Base-by-base conservation (phyloP, 352 stramenopile species). In the Globisporangium emineosum region DNA sequence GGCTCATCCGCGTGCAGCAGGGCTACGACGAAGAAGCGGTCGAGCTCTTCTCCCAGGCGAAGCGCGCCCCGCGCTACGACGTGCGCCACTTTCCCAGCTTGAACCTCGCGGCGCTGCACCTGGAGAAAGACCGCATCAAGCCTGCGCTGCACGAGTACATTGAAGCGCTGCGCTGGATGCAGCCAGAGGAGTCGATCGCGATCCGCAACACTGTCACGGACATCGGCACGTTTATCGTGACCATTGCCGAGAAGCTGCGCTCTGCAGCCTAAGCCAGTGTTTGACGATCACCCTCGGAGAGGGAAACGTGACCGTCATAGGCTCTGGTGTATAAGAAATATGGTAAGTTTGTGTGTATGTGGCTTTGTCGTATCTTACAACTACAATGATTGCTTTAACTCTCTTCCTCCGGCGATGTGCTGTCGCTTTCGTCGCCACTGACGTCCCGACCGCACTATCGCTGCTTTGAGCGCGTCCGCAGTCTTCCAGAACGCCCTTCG, bases 81-180 rank as follows among this genome's bases (percentile, higher is more conserved):
- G 76, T 88, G 49, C 85, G 83, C 35, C 77, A 91, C 21, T 91
- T 87, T 25, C 78, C 81, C 42, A 83, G 75, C 51, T 66, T 88
- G 42, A 88, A 91, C 61, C 60, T 91, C n/a, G 83, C 81, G 1
- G 76, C 75, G 25, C 49, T 90, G 60, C 72, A 91, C 54, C 64
- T 91, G 21, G 78, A 87, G 35, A 73, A 91, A 40, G 74, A 91
- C 54, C 78, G 77, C 2, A 69, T 91, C 13, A 89, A 89, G 54
- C 63, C 64, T 3, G 81, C 83, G 15, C 64, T 93, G 40, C 81
- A 91, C 56, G 72, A 90, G 52, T 93, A 93, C 62, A 93, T 93
- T 43, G 77, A 90, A 53, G 73, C 81, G 32, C 69, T 93, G 64
- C 77, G 85, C 51, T 93, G 83, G 83, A 88, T 91, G 78, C 42